phyloP scores from a whole-genome alignment of 2,329 filamentous ascomycete species.

The Trichoderma afroharzianum region DNA sequence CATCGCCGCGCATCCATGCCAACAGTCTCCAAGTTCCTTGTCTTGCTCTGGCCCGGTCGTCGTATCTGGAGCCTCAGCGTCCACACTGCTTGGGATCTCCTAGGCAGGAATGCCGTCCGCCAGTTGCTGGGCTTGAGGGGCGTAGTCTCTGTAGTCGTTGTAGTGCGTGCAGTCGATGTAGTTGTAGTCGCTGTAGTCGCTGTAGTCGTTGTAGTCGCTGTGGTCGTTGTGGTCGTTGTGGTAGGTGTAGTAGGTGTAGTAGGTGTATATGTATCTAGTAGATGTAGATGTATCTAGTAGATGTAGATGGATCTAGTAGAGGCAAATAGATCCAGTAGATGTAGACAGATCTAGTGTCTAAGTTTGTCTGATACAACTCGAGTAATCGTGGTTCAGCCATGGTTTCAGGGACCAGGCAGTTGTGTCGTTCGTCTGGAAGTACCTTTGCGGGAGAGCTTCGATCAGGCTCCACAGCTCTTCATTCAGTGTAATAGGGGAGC shows the following conservation, averaged over 20 bases:
- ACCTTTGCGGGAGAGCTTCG: too few relatives aligned
- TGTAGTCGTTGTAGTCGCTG: not conserved
- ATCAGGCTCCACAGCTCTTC: too few relatives aligned
- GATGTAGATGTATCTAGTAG: not conserved
- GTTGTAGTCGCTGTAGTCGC: too few relatives aligned
- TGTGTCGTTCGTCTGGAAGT: not conserved
- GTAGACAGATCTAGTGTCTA: not conserved
- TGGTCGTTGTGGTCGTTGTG: not conserved
- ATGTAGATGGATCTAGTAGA: not conserved
- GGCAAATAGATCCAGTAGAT: not conserved
- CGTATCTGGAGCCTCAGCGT: too few relatives aligned
- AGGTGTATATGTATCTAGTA: not conserved
- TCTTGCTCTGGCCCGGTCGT: too few relatives aligned
- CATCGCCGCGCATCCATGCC: too few relatives aligned
- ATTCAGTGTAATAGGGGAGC: too few relatives aligned
- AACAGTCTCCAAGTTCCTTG: too few relatives aligned
- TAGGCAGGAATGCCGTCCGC: too few relatives aligned
- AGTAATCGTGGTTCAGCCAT: not conserved
- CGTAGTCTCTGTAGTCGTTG: too few relatives aligned
- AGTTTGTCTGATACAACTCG: not conserved
- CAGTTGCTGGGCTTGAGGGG: too few relatives aligned
- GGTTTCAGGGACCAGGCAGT: not conserved
- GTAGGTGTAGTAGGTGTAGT: not conserved
- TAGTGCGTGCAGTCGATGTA: not conserved
- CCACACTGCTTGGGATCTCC: too few relatives aligned